Evolutionary conservation across 345 rosid species (phyloP).

Genomic region (Hibiscus trionum): DNA sequence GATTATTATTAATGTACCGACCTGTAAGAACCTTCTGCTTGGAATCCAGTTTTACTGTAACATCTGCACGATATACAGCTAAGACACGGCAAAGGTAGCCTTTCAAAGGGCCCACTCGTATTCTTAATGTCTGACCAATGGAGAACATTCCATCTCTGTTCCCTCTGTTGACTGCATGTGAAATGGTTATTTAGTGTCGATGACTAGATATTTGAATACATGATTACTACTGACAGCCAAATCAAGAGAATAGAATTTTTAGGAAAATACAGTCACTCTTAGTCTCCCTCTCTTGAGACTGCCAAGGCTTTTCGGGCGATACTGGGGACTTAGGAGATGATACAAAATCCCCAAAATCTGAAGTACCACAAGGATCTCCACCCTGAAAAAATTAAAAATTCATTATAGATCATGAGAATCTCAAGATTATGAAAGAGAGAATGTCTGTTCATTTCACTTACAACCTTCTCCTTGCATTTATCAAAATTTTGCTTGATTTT

Average conservation of each 20-base stretch:
- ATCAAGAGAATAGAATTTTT: neutral
- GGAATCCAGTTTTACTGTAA: constrained; percentile 91
- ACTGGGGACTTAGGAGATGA: constrained; percentile 85
- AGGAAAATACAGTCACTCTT: constrained; percentile 48
- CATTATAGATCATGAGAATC: constrained; percentile 7
- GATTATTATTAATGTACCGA: constrained; percentile 16
- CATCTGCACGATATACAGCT: constrained; percentile 64
- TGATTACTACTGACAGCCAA: neutral
- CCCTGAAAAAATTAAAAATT: constrained; percentile 19
- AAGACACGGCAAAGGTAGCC: constrained; percentile 90
- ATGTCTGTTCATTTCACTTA: constrained; percentile 1
- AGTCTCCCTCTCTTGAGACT: constrained; percentile 36
- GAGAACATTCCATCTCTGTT: constrained; percentile 62
- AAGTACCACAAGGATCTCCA: constrained; percentile 31
- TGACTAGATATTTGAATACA: neutral
- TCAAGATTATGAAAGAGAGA: neutral
- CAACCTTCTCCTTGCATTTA: constrained; percentile 51
- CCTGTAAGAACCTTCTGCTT: constrained; percentile 82
- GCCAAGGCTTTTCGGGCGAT: constrained; percentile 50
- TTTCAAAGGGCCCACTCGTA: constrained; percentile 83
- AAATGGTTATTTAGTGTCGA: constrained; percentile 17
- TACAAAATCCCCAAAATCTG: constrained; percentile 47
- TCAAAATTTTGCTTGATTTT: constrained; percentile 50
- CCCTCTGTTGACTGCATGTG: constrained; percentile 59
- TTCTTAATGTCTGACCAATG: constrained; percentile 86